Base-by-base conservation (phyloP, 371 early-diverging fungal genomes). In the Choanephora cucurbitarum region DNA sequence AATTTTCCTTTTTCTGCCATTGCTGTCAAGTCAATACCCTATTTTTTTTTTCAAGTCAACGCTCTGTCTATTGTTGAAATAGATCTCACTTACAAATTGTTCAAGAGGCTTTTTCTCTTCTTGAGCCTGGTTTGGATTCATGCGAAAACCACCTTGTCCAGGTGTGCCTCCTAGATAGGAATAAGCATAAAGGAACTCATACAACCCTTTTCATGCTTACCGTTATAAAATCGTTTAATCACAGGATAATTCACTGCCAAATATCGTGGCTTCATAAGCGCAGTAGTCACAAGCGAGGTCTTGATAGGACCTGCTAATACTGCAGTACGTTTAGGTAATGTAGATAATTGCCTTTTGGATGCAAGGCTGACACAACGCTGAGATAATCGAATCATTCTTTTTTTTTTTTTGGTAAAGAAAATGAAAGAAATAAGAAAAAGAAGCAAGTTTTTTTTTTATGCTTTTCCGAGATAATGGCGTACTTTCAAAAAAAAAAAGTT, bases 21-120 rank as follows among this genome's bases (percentile, higher is more conserved):
- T 39, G 88, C 87, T 13, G 92, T 91, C 62, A 94, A 77, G 59
- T 94, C 91, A 21, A 79, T 67, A 39, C 73, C 80, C 77, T 32
- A 9, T 34, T 5, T 24, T 15, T 31, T 15, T 28, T 7, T 8
- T 3, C 4, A 45, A 8, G n/a, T n/a, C n/a, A n/a, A 39, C 8
- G n/a, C 14, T 28, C 1, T 51, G 0, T 17, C n/a, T 24, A 22
- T 18, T 17, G n/a, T 5, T 44, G n/a, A n/a, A n/a, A n/a, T n/a
- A n/a, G n/a, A n/a, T n/a, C n/a, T 8, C 22, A 39, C 58, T 57
- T 70, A 72, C 78, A 52, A 53, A 78, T 61, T 68, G 70, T 37
- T 78, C 75, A n/a, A 74, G 51, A 11, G 75, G 67, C 21, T 60
- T 74, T 59, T 60, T 49, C 47, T 70, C 69, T 23, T 66, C 66